Conservation (phyloP, 2,329 filamentous ascomycete genomes). For the Aspergillus jensenii region DNA sequence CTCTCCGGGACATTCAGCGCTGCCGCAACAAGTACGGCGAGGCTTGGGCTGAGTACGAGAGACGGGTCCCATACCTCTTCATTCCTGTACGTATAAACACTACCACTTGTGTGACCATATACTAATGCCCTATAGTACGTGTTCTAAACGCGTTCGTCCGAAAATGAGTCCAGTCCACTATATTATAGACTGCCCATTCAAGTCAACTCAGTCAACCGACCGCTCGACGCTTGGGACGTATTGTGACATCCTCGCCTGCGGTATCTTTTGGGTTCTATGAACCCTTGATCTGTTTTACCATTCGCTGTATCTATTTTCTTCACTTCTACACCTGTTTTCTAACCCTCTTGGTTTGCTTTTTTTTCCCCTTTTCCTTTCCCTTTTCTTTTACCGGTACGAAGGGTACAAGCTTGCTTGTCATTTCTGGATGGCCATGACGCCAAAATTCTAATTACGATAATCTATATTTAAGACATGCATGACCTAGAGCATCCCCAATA, state of each 20-base stretch:
- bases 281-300: background rate
- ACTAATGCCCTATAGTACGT: constrained; percentile 28
- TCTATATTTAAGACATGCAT: background rate
- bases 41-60: constrained; percentile 78
- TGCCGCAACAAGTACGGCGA: constrained; percentile 79
- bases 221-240: too few species aligned
- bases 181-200: background rate
- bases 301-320: constrained; percentile 13
- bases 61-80: constrained; percentile 77
- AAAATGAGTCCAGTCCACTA: background rate
- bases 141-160: constrained; percentile 24
- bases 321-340: constrained; percentile 5
- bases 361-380: background rate
- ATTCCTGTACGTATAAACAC: constrained; percentile 60
- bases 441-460: constrained; percentile 4
- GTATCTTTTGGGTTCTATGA: background rate
- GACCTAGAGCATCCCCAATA: background rate
- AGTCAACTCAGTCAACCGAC: background rate
- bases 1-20: constrained; percentile 70
- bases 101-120: background rate
- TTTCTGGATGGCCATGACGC: background rate
- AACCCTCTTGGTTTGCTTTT: background rate
- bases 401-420: background rate
- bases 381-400: background rate
- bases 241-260: too few species aligned